Percentiles rank a stretch among this genome's conserved stretches.
phyloP scores from a whole-genome alignment of 1,284 basidiomycete genomes.

The Ganoderma sinense region DNA sequence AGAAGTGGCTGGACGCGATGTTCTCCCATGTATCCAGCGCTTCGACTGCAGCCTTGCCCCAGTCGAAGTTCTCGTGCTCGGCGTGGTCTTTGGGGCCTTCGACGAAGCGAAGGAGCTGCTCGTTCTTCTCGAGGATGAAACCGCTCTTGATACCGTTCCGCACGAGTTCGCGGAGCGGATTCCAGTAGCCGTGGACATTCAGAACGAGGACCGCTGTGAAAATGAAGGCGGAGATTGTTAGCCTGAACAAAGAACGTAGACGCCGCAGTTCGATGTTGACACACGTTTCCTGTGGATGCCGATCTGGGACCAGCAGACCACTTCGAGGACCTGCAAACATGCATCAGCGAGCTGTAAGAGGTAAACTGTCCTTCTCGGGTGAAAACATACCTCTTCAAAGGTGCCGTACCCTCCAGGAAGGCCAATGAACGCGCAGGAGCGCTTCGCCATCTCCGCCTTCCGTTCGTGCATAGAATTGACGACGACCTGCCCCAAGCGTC shows the following conservation, averaged over 20 bases:
- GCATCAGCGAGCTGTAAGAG: neutral
- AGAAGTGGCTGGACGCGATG: conserved; percentile 33
- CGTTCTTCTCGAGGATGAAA: conserved; percentile 75
- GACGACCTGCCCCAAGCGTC: conserved; percentile 56
- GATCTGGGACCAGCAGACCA: conserved; percentile 90
- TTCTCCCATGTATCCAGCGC: conserved; percentile 72
- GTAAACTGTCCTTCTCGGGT: neutral
- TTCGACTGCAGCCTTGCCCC: conserved; percentile 77
- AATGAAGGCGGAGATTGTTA: neutral
- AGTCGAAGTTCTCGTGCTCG: conserved; percentile 72
- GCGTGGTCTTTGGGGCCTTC: conserved; percentile 68
- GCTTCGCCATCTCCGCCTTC: conserved; percentile 87
- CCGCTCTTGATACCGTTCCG: conserved; percentile 72
- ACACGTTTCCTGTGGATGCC: conserved; percentile 89
- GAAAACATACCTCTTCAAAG: conserved; percentile 80
- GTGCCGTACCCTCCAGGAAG: conserved; percentile 94
- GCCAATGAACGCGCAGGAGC: conserved; percentile 82
- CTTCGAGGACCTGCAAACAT: conserved; percentile 77
- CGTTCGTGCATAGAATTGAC: conserved; percentile 93
- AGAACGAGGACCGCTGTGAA: conserved; percentile 77
- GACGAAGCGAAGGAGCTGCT: conserved; percentile 71
- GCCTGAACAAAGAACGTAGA: neutral
- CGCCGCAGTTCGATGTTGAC: conserved; percentile 30
- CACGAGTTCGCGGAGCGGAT: conserved; percentile 80
- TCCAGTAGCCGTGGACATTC: conserved; percentile 84